Evolutionary conservation across 2,329 filamentous ascomycete species (phyloP).

Genomic region (Pestalotiopsis sp.): DNA sequence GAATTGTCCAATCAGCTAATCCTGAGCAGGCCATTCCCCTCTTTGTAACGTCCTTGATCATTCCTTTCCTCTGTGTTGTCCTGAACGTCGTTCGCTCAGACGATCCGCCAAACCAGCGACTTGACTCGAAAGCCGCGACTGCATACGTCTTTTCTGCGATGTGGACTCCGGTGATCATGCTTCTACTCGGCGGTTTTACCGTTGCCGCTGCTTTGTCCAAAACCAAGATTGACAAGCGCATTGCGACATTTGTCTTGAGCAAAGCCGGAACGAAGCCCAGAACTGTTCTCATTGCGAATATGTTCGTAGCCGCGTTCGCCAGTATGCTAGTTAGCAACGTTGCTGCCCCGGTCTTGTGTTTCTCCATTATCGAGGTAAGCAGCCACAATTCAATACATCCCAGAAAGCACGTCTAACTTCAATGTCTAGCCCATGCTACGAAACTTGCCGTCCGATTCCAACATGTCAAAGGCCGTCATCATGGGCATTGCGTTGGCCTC

Average conservation of each 20-base stretch:
- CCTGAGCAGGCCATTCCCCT: conserved; percentile 78
- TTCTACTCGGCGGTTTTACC: conserved; percentile 93
- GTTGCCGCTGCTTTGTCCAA: conserved; percentile 94
- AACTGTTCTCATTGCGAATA: conserved; percentile 92
- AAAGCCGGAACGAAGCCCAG: conserved; percentile 91
- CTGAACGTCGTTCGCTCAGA: conserved; percentile 83
- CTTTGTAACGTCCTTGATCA: conserved; percentile 92
- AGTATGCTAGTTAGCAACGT: conserved; percentile 99
- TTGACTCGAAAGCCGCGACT: conserved; percentile 81
- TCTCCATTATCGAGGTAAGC: conserved; percentile 89
- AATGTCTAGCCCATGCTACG: conserved; percentile 80
- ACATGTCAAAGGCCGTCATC: conserved; percentile 94
- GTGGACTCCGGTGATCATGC: conserved; percentile 99
- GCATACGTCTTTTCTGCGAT: conserved; percentile 88
- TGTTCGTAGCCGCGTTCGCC: conserved; percentile 97
- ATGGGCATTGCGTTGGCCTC: conserved; percentile 93
- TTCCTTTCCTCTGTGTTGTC: conserved; percentile 90
- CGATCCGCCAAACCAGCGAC: conserved; percentile 64
- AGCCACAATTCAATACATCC: neutral
- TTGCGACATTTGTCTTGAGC: conserved; percentile 93
- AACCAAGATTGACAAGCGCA: conserved; percentile 95
- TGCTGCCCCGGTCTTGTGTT: conserved; percentile 93
- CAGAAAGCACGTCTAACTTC: neutral
- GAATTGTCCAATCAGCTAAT: neutral
- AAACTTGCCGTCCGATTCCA: conserved; percentile 85